Conservation (phyloP, 2,329 filamentous ascomycete genomes). For the Eutypella sp. region DNA sequence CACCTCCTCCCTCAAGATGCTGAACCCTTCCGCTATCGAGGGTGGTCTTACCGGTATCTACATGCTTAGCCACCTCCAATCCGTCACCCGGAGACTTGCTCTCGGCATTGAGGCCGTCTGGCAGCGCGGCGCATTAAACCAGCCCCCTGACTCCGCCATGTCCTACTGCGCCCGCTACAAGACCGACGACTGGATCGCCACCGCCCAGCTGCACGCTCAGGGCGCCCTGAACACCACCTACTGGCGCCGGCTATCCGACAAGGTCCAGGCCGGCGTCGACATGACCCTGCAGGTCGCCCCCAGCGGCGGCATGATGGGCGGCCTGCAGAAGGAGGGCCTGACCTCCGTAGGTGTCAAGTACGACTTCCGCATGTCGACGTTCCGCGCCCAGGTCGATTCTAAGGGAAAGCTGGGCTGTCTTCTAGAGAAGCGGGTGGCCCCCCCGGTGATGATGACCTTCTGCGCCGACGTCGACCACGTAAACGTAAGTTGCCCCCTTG, state of each 20-base stretch:
- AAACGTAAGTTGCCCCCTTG: slow-evolving; percentile 64
- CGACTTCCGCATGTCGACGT: slow-evolving; percentile 92
- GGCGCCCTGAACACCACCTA: slow-evolving; percentile 86
- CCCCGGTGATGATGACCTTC: slow-evolving; percentile 89
- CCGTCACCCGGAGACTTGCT: slow-evolving; percentile 79
- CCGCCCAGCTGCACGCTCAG: slow-evolving; percentile 81
- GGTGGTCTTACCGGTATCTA: slow-evolving; percentile 92
- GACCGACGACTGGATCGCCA: slow-evolving; percentile 86
- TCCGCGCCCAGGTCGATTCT: slow-evolving; percentile 93
- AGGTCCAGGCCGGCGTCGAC: slow-evolving; percentile 93
- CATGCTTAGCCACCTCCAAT: slow-evolving; percentile 93
- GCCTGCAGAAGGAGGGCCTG: slow-evolving; percentile 76
- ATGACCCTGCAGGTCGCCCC: slow-evolving; percentile 80
- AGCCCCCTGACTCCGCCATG: slow-evolving; percentile 84
- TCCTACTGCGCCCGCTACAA: slow-evolving; percentile 93
- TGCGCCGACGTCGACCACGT: slow-evolving; percentile 94
- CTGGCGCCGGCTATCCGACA: slow-evolving; percentile 89
- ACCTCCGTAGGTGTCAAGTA: slow-evolving; percentile 95
- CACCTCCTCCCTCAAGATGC: slow-evolving; percentile 83
- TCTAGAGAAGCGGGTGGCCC: slow-evolving; percentile 92
- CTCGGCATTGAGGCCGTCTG: slow-evolving; percentile 87
- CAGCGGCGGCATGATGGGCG: slow-evolving; percentile 68
- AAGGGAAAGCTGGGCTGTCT: slow-evolving; percentile 89
- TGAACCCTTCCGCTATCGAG: slow-evolving; percentile 93
- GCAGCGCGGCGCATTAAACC: slow-evolving; percentile 78